Percentiles rank a stretch among this genome's conserved stretches.
Conservation (phyloP, 2,329 filamentous ascomycete genomes). For the Pseudogymnoascus sp. region DNA sequence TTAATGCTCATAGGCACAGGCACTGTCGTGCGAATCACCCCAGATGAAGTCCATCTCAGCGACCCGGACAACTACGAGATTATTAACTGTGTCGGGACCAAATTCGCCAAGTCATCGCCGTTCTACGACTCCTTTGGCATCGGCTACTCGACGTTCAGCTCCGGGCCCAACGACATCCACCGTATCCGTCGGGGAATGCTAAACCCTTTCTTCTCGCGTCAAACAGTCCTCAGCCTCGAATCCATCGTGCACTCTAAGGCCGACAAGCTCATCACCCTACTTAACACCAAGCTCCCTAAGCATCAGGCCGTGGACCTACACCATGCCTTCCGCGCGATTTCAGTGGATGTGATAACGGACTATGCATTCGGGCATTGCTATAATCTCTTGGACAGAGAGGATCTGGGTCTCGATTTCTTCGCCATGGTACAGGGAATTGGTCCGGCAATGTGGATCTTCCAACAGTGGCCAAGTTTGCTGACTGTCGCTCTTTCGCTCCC, state of each 20-base stretch:
- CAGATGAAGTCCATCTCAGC: slow-evolving; percentile 25
- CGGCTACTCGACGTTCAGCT: slow-evolving; percentile 15
- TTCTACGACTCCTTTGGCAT: slow-evolving; percentile 18
- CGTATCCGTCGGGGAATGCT: slow-evolving; percentile 16
- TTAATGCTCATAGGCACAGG: slow-evolving; percentile 11
- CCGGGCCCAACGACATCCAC: slow-evolving; percentile 19
- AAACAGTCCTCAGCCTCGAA: slow-evolving; percentile 25
- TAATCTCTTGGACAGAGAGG: slow-evolving; percentile 24
- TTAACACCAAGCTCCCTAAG: slow-evolving; percentile 13
- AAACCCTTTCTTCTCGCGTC: slow-evolving; percentile 28
- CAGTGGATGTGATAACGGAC: slow-evolving; percentile 28
- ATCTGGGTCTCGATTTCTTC: slow-evolving; percentile 25
- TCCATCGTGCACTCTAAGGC: slow-evolving; percentile 23
- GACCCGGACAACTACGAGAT: slow-evolving; percentile 25
- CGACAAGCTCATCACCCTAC: slow-evolving; percentile 17
- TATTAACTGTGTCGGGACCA: slow-evolving; percentile 18
- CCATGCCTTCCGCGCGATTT: slow-evolving; percentile 25
- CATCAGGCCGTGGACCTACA: slow-evolving; percentile 23
- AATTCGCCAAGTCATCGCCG: slow-evolving; percentile 18
- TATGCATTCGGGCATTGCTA: slow-evolving; percentile 28
- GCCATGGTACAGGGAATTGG: slow-evolving; percentile 21
- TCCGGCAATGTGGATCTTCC: slow-evolving; percentile 19
- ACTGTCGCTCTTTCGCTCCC: slow-evolving; percentile 21
- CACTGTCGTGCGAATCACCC: slow-evolving; percentile 27
- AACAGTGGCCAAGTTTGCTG: slow-evolving; percentile 20